Conservation (phyloP, 441 rosid species). For the Dalechampia spathulata region DNA sequence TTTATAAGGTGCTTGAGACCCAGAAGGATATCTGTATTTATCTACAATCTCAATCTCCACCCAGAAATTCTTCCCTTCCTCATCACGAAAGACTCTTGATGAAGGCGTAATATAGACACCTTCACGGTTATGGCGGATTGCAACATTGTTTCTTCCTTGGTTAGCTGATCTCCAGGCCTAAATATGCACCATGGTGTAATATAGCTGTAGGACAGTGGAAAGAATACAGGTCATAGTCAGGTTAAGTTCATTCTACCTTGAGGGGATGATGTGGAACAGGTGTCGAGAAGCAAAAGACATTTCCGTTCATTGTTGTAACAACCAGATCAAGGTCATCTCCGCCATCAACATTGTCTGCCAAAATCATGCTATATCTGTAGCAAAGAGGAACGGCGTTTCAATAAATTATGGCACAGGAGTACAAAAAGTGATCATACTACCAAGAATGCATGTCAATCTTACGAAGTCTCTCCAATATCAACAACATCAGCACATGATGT, state of each 20-base stretch:
- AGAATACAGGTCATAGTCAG: slow-evolving; percentile 6
- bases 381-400: slow-evolving; percentile 13
- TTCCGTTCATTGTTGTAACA: slow-evolving; percentile 97
- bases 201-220: slow-evolving; percentile 1
- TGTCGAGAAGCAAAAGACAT: slow-evolving; percentile 97
- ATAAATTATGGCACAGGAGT: slow-evolving; percentile 10
- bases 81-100: slow-evolving; percentile 93
- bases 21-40: slow-evolving; percentile 80
- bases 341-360: slow-evolving; percentile 98
- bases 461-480: slow-evolving; percentile 99
- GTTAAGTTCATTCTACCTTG: slow-evolving; percentile 49
- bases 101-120: slow-evolving; percentile 77
- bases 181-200: slow-evolving; percentile 20
- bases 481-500: slow-evolving; percentile 97
- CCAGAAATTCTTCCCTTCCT: slow-evolving; percentile 98
- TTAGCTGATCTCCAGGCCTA: slow-evolving; percentile 92
- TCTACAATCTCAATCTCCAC: slow-evolving; percentile 94
- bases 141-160: slow-evolving; percentile 95
- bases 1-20: slow-evolving; percentile 88
- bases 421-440: slow-evolving; percentile 5
- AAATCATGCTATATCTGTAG: slow-evolving; percentile 91
- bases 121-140: slow-evolving; percentile 62
- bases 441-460: slow-evolving; percentile 27
- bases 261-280: slow-evolving; percentile 96
- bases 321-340: slow-evolving; percentile 99